Conservation (phyloP, 345 rosid genomes). For the Lagerstroemia speciosa region DNA sequence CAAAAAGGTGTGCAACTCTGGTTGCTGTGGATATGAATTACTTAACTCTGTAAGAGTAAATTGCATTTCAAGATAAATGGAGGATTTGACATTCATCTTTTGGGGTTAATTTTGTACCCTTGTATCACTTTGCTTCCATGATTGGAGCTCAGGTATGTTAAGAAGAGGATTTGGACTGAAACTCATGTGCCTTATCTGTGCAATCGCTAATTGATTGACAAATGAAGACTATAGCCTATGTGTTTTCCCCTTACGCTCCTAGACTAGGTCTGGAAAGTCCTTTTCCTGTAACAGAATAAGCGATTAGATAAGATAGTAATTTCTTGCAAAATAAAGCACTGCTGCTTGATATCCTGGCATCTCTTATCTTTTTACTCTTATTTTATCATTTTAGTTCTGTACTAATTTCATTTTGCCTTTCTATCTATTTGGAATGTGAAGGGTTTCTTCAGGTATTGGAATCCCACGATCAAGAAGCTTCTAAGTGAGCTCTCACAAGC, state of each 20-base stretch:
- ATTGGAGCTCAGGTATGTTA: not conserved
- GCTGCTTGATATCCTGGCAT: not conserved
- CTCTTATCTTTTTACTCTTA: not conserved
- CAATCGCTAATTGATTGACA: not conserved
- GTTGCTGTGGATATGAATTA: not conserved
- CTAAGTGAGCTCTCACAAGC: constrained; percentile 65
- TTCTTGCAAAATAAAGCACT: not conserved
- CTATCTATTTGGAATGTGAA: constrained; percentile 21
- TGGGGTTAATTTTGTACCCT: not conserved
- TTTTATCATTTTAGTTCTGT: not conserved
- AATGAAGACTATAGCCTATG: not conserved
- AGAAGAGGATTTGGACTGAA: not conserved
- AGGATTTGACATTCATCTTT: not conserved
- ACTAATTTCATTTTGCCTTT: not conserved
- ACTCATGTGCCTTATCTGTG: not conserved
- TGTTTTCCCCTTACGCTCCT: not conserved
- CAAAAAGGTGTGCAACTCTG: constrained; percentile 50
- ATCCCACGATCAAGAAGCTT: constrained; percentile 64
- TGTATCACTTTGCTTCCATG: not conserved
- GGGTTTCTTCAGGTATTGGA: constrained; percentile 92
- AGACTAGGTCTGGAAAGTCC: not conserved
- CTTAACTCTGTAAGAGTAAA: not conserved
- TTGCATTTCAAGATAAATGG: not conserved
- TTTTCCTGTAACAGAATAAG: not conserved
- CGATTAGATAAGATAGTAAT: not conserved